Conservation (phyloP, 2,329 filamentous ascomycete genomes). For the Hymenoscyphus infarciens region DNA sequence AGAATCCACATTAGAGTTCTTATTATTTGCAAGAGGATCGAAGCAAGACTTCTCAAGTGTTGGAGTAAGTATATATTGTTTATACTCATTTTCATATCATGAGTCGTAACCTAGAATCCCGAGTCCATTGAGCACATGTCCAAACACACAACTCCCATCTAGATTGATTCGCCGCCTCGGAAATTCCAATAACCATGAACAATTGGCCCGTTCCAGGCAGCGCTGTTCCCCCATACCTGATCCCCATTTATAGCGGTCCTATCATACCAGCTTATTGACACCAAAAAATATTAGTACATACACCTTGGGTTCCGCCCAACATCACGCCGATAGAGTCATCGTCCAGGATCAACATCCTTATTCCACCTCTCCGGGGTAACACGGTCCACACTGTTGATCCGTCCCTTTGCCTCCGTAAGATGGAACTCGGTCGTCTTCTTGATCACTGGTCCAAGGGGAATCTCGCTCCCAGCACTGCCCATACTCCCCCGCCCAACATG, state of each 20-base stretch:
- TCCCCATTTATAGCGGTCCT: neutral
- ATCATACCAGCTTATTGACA: neutral
- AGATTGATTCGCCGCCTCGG: neutral
- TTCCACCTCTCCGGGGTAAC: conserved; percentile 4
- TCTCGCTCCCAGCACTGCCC: neutral
- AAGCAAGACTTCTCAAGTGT: neutral
- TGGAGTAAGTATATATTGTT: neutral
- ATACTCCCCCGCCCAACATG: neutral
- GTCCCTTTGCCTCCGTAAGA: neutral
- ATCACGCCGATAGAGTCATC: neutral
- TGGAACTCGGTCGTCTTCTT: conserved; percentile 2
- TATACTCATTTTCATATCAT: neutral
- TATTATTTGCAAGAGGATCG: neutral
- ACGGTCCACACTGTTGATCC: neutral
- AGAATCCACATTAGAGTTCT: no score
- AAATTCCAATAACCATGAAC: neutral
- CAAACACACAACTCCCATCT: neutral
- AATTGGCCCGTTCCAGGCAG: neutral
- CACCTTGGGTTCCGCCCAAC: neutral
- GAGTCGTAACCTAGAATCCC: neutral
- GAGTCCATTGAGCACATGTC: neutral
- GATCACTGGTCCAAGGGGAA: conserved; percentile 1
- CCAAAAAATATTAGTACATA: neutral
- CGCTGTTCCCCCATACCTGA: neutral
- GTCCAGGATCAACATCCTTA: neutral